phyloP scores from a whole-genome alignment of 2,329 filamentous ascomycete species.

The Lasiodiplodia theobromae region DNA sequence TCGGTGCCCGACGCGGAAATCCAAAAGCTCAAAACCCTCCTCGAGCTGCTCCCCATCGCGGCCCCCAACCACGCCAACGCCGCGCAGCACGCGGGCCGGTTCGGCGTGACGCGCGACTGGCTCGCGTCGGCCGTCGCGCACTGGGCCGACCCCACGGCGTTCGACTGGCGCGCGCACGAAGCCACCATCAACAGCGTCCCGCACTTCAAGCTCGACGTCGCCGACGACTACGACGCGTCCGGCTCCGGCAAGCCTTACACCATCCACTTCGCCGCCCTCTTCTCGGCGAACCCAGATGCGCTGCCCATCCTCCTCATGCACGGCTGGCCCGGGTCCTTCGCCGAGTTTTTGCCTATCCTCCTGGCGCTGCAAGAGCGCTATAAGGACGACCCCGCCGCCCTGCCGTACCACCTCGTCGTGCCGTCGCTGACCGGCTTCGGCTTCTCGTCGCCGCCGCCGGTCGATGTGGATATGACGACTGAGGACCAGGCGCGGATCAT shows the following conservation, averaged over 20 bases:
- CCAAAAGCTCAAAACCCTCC: conserved; percentile 44
- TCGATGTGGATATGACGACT: conserved; percentile 53
- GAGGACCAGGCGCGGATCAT: conserved; percentile 53
- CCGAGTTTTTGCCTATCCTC: conserved; percentile 64
- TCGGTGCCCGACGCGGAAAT: conserved; percentile 41
- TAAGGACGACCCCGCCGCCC: conserved; percentile 52
- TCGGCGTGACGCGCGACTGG: conserved; percentile 44
- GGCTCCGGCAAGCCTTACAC: conserved; percentile 42
- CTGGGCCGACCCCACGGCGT: conserved; percentile 35
- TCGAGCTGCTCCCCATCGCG: conserved; percentile 42
- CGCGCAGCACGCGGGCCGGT: conserved; percentile 36
- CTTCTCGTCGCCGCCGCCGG: conserved; percentile 56
- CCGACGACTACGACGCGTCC: conserved; percentile 39
- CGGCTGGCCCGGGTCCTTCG: conserved; percentile 63
- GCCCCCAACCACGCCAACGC: conserved; percentile 39
- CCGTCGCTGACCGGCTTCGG: conserved; percentile 65
- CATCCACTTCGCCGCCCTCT: conserved; percentile 64
- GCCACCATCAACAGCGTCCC: conserved; percentile 59
- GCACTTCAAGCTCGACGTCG: conserved; percentile 58
- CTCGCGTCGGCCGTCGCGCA: conserved; percentile 43
- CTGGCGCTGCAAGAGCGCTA: conserved; percentile 56
- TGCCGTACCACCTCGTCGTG: conserved; percentile 66
- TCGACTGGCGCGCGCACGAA: conserved; percentile 36
- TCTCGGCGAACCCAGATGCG: conserved; percentile 61
- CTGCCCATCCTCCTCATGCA: conserved; percentile 62